Conservation (phyloP, 768 basidiomycete genomes). For the Boletus sp. region DNA sequence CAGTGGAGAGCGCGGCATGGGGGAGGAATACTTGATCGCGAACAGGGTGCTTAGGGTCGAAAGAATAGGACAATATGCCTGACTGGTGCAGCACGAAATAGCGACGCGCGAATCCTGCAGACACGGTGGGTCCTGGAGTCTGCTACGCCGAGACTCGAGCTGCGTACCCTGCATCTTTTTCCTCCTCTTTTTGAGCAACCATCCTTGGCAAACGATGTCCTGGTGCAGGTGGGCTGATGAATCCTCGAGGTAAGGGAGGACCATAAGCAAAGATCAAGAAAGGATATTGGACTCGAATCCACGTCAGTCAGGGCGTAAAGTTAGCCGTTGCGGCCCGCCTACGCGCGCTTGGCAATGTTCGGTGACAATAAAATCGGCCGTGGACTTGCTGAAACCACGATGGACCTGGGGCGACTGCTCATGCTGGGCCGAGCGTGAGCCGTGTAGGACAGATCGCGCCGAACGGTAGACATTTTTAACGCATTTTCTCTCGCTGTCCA, state of each 20-base stretch:
- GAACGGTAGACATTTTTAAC: slow-evolving; percentile 1
- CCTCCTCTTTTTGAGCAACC: slow-evolving; percentile 83
- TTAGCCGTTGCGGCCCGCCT: not conserved
- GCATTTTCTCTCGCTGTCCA: slow-evolving; percentile 10
- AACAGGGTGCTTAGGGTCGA: slow-evolving; percentile 66
- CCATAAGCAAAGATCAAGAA: slow-evolving; percentile 7
- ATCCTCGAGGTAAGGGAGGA: slow-evolving; percentile 10
- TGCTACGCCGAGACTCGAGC: not conserved
- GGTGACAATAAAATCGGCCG: slow-evolving; percentile 8
- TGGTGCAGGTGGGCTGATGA: slow-evolving; percentile 9
- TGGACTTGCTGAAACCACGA: not conserved
- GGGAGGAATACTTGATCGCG: slow-evolving; percentile 68
- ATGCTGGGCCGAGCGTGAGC: not conserved
- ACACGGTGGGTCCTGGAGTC: not conserved
- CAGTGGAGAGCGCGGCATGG: slow-evolving; percentile 76
- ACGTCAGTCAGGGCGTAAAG: not conserved
- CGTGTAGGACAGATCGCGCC: slow-evolving; percentile 1
- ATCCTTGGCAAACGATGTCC: slow-evolving; percentile 59
- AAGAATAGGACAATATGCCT: slow-evolving; percentile 72
- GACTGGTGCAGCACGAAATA: slow-evolving; percentile 71
- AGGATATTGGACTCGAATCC: not conserved
- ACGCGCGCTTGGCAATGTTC: slow-evolving; percentile 3
- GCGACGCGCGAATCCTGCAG: slow-evolving; percentile 76
- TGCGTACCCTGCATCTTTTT: slow-evolving; percentile 82
- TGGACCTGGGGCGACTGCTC: not conserved